A percentile compares a stretch with the other conserved stretches of the same genome.
These are phyloP conservation scores for Aspergillus awamori DNA, from an alignment of 2,329 filamentous ascomycete species.

Conservation along the genomic window DNA sequence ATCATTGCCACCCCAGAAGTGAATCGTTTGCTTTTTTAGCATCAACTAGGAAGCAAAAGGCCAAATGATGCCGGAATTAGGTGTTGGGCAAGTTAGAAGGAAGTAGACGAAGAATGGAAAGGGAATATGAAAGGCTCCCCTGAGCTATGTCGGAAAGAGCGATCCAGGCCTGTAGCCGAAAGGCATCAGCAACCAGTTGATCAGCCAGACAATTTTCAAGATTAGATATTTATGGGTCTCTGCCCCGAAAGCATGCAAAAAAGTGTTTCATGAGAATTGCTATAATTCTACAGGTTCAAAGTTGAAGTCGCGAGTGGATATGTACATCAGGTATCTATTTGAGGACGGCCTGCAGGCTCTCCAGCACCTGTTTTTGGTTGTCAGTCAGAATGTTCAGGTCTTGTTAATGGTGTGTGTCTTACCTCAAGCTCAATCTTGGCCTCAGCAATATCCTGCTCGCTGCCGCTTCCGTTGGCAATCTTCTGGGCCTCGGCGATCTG, in stretches of 20 bases:
- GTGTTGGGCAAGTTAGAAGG: neutral
- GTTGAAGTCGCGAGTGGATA: slow-evolving; percentile 38
- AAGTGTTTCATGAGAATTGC: slow-evolving; percentile 31
- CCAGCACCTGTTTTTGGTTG: slow-evolving; percentile 46
- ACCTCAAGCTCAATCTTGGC: slow-evolving; percentile 99
- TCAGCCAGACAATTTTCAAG: neutral
- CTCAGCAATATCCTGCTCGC: slow-evolving; percentile 96
- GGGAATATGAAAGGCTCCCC: neutral
- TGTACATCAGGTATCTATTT: slow-evolving; percentile 51
- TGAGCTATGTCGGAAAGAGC: slow-evolving; percentile 12
- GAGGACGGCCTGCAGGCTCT: slow-evolving; percentile 53
- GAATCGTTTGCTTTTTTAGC: neutral
- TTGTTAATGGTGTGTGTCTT: slow-evolving; percentile 34
- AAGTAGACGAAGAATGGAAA: neutral
- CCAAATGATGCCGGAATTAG: no score
- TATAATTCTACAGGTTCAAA: slow-evolving; percentile 47
- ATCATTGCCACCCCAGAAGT: neutral
- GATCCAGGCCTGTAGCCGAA: neutral
- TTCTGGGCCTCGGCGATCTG: slow-evolving; percentile 96
- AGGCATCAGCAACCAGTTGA: neutral
- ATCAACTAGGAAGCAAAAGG: neutral
- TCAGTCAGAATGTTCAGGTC: slow-evolving; percentile 5
- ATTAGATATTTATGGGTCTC: neutral
- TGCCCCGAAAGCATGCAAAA: neutral
- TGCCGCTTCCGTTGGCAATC: slow-evolving; percentile 85